Percentiles rank a stretch among this genome's conserved stretches.
Conservation (phyloP, 2,329 filamentous ascomycete species). For the Penicillium decumbens region DNA sequence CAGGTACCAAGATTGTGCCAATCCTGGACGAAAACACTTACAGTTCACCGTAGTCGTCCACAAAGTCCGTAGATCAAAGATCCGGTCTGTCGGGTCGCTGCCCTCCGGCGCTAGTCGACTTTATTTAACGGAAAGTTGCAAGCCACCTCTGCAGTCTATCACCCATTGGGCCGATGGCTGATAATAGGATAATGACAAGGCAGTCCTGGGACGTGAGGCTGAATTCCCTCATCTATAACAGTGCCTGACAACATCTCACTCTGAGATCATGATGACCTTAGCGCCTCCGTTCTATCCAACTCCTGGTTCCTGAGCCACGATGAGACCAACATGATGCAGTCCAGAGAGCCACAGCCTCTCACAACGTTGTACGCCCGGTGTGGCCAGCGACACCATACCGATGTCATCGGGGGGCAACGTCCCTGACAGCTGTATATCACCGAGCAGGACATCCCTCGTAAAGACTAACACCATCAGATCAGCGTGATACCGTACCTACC, state of each 20-base stretch:
- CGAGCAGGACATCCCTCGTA: background rate
- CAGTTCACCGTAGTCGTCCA: too few species aligned
- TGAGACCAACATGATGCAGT: slow-evolving; percentile 20
- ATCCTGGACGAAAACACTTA: too few species aligned
- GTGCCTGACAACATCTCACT: slow-evolving; percentile 1
- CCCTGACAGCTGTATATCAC: background rate
- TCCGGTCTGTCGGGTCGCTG: too few species aligned
- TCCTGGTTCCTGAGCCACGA: background rate
- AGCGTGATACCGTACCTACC: background rate
- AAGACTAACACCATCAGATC: background rate
- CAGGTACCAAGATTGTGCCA: too few species aligned
- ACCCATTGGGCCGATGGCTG: background rate
- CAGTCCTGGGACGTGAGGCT: slow-evolving; percentile 1
- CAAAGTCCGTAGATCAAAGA: too few species aligned
- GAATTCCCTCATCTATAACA: background rate
- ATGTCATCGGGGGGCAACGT: slow-evolving; percentile 12
- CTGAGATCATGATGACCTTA: slow-evolving; percentile 19
- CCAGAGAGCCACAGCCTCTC: slow-evolving; percentile 9
- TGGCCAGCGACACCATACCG: slow-evolving; percentile 5
- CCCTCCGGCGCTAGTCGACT: too few species aligned
- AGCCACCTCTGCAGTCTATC: slow-evolving; percentile 9
- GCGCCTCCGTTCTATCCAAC: background rate
- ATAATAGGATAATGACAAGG: background rate
- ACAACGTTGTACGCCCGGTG: background rate
- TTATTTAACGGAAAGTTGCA: background rate